Evolutionary conservation across 129 eudicot genomes (phyloP).

Genomic region (Solidago caesia): DNA sequence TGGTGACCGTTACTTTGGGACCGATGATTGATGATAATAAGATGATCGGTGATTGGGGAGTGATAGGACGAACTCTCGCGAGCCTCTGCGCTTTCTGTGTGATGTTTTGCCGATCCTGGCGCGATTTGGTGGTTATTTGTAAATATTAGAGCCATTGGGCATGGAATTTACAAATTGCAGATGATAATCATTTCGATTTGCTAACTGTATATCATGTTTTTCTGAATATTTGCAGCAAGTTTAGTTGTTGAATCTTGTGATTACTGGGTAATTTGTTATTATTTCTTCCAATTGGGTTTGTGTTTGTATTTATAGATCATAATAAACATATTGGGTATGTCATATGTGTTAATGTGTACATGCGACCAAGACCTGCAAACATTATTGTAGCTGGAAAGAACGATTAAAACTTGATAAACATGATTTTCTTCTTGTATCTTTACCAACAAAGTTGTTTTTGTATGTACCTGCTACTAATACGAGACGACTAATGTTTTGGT

Average conservation of each 20-base stretch:
- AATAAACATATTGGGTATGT: too few relatives aligned
- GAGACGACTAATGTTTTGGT: too few relatives aligned
- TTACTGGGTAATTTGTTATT: neutral
- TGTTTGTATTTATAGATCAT: neutral
- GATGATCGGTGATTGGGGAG: slow-evolving; percentile 19
- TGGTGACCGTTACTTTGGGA: slow-evolving; percentile 98
- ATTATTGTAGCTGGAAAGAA: too few relatives aligned
- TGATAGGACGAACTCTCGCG: too few relatives aligned
- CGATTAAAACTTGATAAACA: too few relatives aligned
- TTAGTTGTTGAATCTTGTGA: slow-evolving; percentile 6
- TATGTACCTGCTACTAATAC: too few relatives aligned
- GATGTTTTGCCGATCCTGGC: slow-evolving; percentile 8
- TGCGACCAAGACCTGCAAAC: too few relatives aligned
- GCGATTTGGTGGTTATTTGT: slow-evolving; percentile 26
- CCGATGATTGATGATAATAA: slow-evolving; percentile 56
- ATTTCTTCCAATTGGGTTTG: neutral
- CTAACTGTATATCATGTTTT: neutral
- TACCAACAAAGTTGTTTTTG: too few relatives aligned
- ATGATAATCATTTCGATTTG: slow-evolving; percentile 6
- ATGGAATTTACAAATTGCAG: slow-evolving; percentile 24
- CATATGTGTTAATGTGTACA: too few relatives aligned
- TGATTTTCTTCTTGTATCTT: too few relatives aligned
- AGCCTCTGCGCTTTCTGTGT: neutral
- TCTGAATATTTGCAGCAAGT: slow-evolving; percentile 1
- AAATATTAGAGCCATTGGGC: slow-evolving; percentile 19